Evolutionary conservation across 495 filamentous ascomycete species (phyloP), one percentile per base, ranked within the genome.

Genomic region (Daldinia decipiens): DNA sequence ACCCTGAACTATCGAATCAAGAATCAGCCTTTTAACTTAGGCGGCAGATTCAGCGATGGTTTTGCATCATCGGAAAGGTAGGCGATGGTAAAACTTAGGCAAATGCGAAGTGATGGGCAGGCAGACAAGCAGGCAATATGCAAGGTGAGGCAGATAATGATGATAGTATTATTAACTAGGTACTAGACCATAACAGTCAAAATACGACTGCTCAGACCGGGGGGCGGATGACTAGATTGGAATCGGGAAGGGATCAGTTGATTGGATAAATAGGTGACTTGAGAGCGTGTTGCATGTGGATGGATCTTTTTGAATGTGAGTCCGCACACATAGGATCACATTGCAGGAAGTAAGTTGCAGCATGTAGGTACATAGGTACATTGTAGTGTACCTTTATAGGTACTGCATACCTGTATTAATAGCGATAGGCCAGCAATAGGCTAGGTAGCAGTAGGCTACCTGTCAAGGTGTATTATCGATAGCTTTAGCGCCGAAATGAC

Each of bases 121-220:
- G 19, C 17, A 60, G 29, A 31, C 34, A 36, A 62, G 15, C 39
- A 63, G 34, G 45, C 24, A 57, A 57, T 8, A n/a, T n/a, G n/a
- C n/a, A n/a, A n/a, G n/a, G 47, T 40, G 52, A 71, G 57, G 62
- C 29, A 71, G 60, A 69, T 64, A 64, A 36, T 67, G 69, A 51
- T 68, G 65, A 54, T 65, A 24, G 51, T 56, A 56, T 38, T 53
- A 36, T 31, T 24, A 36, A 12, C 17, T 21, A 19, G 34, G 26
- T 52, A 40, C 59, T 63, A 43, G 29, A 63, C 66, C 40, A 34
- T 40, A 66, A 65, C 32, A n/a, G 54, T 70, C 60, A 64, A 54
- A 43, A 43, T 39, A 57, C 54, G 21, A 57, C 54, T 57, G 54
- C 11, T 57, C 7, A 36, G 32, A 39, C 32, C 21, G 45, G 47